phyloP scores from a whole-genome alignment of 2,329 filamentous ascomycete species.

The Pseudogymnoascus sp. region DNA sequence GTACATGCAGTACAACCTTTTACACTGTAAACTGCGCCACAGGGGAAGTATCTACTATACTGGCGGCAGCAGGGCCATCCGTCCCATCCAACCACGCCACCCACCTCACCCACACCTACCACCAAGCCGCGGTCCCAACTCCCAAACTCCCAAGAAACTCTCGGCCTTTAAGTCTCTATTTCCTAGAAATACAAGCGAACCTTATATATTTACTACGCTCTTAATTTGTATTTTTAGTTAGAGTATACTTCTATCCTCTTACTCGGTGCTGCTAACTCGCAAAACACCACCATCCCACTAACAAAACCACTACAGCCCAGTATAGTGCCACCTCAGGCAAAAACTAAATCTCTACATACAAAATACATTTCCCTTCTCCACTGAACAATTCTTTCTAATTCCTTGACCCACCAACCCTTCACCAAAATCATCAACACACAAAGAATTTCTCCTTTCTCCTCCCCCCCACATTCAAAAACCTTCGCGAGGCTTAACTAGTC shows the following conservation, averaged over 20 bases:
- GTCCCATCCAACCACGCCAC: slow-evolving; percentile 1
- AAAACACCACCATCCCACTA: neutral
- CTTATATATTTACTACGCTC: neutral
- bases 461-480: neutral
- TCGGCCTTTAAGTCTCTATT: neutral
- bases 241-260: neutral
- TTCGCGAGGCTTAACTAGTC: neutral
- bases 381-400: slow-evolving; percentile 9
- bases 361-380: slow-evolving; percentile 8
- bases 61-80: neutral
- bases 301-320: neutral
- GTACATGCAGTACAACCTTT: neutral
- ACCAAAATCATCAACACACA: slow-evolving; percentile 1
- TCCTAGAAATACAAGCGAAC: neutral
- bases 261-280: neutral
- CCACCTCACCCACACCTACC: neutral
- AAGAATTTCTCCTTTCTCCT: neutral
- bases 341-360: slow-evolving; percentile 5
- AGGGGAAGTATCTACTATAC: neutral
- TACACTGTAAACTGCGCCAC: slow-evolving; percentile 3
- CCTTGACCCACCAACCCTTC: slow-evolving; percentile 5
- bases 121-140: neutral
- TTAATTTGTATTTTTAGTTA: neutral
- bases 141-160: neutral
- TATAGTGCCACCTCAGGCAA: slow-evolving; percentile 8